These are phyloP conservation scores for Stephanodiscus triporus DNA, from an alignment of 108 stramenopile species.

Conservation along the genomic window DNA sequence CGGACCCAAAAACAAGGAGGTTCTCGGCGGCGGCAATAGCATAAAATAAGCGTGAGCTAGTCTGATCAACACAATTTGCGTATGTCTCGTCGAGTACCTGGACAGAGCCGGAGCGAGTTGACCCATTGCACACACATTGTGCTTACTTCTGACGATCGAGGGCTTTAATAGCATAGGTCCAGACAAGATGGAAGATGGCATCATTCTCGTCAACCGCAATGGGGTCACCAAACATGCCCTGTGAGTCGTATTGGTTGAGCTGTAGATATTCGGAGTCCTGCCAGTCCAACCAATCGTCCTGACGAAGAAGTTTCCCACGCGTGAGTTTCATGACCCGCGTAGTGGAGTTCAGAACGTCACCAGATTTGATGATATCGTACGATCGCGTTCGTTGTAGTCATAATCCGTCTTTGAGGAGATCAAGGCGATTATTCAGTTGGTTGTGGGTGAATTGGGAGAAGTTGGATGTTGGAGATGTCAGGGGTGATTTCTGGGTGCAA, in stretches of 20 bases:
- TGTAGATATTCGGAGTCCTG: not conserved
- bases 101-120: not conserved
- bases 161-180: constrained; percentile 1
- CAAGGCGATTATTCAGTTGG: not conserved
- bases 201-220: not conserved
- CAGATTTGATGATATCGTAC: not conserved
- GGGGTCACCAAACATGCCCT: not conserved
- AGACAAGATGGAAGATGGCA: not conserved
- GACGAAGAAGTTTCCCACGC: not conserved
- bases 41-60: constrained; percentile 21
- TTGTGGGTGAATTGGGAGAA: not conserved
- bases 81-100: constrained; percentile 12
- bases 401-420: not conserved
- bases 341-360: not conserved
- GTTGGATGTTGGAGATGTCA: not conserved
- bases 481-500: not conserved
- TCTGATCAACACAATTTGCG: constrained; percentile 4
- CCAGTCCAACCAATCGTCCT: not conserved
- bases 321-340: not conserved
- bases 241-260: not conserved
- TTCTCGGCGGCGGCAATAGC: constrained; percentile 32
- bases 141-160: not conserved
- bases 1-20: constrained; percentile 18
- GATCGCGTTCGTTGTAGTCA: no score
- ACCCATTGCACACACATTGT: not conserved